Percentiles rank a stretch among this genome's conserved stretches.
phyloP scores from a whole-genome alignment of 257 asterid genomes.

The Henckelia pumila region DNA sequence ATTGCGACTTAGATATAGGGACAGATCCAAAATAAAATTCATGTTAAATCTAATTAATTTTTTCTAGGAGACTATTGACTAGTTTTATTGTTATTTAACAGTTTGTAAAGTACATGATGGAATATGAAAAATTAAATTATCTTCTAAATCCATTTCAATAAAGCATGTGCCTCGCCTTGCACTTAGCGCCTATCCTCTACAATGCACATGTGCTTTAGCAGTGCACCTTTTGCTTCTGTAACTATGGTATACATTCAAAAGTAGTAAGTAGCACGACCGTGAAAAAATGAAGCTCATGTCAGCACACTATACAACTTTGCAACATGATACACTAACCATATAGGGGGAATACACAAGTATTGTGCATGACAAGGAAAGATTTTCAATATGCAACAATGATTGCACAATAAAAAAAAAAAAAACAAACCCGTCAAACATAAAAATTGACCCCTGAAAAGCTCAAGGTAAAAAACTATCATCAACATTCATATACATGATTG shows the following conservation, averaged over 20 bases:
- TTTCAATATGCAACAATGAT: neutral
- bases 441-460: neutral
- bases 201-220: neutral
- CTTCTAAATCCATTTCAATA: too few relatives aligned
- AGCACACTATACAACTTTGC: neutral
- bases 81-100: neutral
- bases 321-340: neutral
- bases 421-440: neutral
- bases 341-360: neutral
- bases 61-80: neutral
- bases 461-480: neutral
- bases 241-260: neutral
- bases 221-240: neutral
- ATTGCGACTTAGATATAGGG: too few relatives aligned
- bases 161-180: neutral
- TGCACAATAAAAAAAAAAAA: too few relatives aligned
- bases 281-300: neutral
- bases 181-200: neutral
- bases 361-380: neutral
- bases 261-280: neutral
- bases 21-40: neutral
- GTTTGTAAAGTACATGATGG: neutral
- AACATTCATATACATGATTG: neutral
- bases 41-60: neutral
- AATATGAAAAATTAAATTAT: neutral